Evolutionary conservation across 129 eudicot genomes (phyloP).

Genomic region (sunflower (Helianthus annuus)): HanXRQr2.0-SUNRISE NC_035445.2:82175089-82175588

Average conservation of each 20-base stretch:
- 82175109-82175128: background rate
- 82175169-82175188: too few relatives aligned
- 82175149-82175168: too few relatives aligned
- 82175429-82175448: background rate
- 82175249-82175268: background rate
- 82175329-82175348: background rate
- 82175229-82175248: background rate
- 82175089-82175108: background rate
- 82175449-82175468: background rate
- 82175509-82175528: slow-evolving; percentile 93
- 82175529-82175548: slow-evolving; percentile 72
- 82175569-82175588: slow-evolving; percentile 65
- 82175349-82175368: background rate
- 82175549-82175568: slow-evolving; percentile 80
- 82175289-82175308: background rate
- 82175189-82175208: background rate
- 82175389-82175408: background rate
- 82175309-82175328: slow-evolving; percentile 59
- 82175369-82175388: background rate
- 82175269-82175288: background rate
- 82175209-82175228: background rate
- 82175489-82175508: background rate
- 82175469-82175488: background rate
- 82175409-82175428: too few relatives aligned
- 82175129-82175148: background rate